Percentiles rank a stretch among this genome's conserved stretches.
Evolutionary conservation across 2,329 filamentous ascomycete genomes (phyloP).

Genomic region (Aspergillus tanneri): DNA sequence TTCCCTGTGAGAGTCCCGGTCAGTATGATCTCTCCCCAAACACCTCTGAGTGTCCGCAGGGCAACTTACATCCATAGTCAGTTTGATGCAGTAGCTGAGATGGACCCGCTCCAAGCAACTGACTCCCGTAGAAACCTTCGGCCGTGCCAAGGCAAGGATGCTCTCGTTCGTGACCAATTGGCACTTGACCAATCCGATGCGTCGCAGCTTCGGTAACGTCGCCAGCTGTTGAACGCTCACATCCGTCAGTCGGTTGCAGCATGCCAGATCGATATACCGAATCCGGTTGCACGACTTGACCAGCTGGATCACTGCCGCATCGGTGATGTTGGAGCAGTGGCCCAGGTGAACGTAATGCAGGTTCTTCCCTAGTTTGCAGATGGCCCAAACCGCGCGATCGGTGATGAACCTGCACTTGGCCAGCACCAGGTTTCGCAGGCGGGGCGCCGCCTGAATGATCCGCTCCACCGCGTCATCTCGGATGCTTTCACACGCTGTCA

Average conservation of each 20-base stretch:
- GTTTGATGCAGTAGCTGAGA: slow-evolving; percentile 86
- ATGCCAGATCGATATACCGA: slow-evolving; percentile 96
- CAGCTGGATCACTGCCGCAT: slow-evolving; percentile 78
- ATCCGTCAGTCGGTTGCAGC: slow-evolving; percentile 86
- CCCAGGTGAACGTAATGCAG: slow-evolving; percentile 95
- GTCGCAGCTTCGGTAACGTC: slow-evolving; percentile 83
- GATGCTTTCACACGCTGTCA: slow-evolving; percentile 82
- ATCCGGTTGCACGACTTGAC: slow-evolving; percentile 89
- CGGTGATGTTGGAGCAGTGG: slow-evolving; percentile 88
- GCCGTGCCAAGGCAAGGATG: slow-evolving; percentile 77
- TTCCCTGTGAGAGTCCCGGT: slow-evolving; percentile 61
- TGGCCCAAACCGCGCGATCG: slow-evolving; percentile 80
- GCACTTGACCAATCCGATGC: slow-evolving; percentile 95
- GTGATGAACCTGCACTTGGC: slow-evolving; percentile 94
- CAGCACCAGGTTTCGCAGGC: slow-evolving; percentile 86
- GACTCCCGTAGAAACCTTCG: slow-evolving; percentile 55
- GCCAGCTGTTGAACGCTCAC: slow-evolving; percentile 80
- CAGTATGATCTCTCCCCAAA: background rate
- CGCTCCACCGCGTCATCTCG: slow-evolving; percentile 84
- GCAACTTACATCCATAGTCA: slow-evolving; percentile 71
- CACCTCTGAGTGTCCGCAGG: background rate
- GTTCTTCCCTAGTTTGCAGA: slow-evolving; percentile 88
- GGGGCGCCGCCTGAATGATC: slow-evolving; percentile 82
- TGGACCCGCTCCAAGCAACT: slow-evolving; percentile 88
- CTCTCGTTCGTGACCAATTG: slow-evolving; percentile 84